These are phyloP conservation scores for Selenicereus undatus DNA, from an alignment of 148 eudicot genomes.

Conservation along the genomic window DNA sequence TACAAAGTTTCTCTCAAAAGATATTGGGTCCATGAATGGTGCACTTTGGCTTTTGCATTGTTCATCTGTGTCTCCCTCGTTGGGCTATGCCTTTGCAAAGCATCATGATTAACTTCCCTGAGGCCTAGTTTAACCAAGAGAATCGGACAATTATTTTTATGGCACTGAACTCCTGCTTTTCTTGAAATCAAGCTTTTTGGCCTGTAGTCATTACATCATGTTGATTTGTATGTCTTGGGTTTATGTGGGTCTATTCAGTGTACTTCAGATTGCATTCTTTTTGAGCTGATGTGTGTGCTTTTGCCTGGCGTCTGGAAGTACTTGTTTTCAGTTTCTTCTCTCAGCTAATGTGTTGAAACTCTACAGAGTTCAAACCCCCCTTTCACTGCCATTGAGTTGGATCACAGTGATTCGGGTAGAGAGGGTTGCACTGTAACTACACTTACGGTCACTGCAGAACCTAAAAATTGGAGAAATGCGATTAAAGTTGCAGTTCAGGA, in stretches of 20 bases:
- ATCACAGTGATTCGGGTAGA: slow-evolving; percentile 99
- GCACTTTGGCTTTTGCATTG: no score
- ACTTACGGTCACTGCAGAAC: slow-evolving; percentile 96
- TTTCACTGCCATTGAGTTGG: slow-evolving; percentile 93
- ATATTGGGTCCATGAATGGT: no score
- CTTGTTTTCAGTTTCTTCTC: background rate
- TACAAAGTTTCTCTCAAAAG: no score
- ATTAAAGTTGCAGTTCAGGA: slow-evolving; percentile 96
- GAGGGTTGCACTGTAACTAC: slow-evolving; percentile 99
- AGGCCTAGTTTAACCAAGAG: no score
- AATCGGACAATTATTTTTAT: no score
- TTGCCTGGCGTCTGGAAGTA: background rate
- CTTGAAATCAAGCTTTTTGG: slow-evolving; percentile 4
- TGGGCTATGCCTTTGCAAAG: no score
- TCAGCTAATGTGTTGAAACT: slow-evolving; percentile 22
- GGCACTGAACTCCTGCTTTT: background rate
- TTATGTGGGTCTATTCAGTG: background rate
- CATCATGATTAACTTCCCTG: no score
- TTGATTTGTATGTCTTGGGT: background rate
- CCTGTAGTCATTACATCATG: background rate
- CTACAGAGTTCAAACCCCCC: slow-evolving; percentile 95
- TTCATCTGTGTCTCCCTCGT: no score
- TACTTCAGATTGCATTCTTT: background rate
- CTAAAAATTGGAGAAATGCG: slow-evolving; percentile 90
- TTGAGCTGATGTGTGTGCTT: slow-evolving; percentile 10